A percentile compares a stretch with the other conserved stretches of the same genome.
phyloP scores from a whole-genome alignment of 148 eudicot genomes.

The Cornus controversa region DNA sequence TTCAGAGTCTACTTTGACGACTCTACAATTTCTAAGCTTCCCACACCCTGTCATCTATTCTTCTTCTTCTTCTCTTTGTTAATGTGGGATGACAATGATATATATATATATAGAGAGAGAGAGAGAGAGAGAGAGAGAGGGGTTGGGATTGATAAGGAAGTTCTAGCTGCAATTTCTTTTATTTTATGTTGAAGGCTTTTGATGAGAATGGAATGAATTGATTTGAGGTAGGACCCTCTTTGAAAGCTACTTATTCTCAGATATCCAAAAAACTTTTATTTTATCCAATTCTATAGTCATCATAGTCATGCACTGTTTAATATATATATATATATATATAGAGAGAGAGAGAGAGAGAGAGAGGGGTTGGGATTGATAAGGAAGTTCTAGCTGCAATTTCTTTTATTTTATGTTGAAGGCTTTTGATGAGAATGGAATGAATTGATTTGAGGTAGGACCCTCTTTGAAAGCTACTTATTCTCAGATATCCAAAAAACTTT shows the following conservation, averaged over 20 bases:
- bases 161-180: background rate
- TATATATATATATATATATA: background rate
- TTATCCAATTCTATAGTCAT: slow-evolving; percentile 11
- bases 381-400: background rate
- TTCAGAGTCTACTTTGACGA: slow-evolving; percentile 23
- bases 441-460: slow-evolving; percentile 10
- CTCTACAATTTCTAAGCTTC: slow-evolving; percentile 21
- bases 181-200: background rate
- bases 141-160: no score
- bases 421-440: slow-evolving; percentile 1
- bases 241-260: slow-evolving; percentile 10
- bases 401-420: background rate
- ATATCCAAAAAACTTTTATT: background rate
- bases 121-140: no score
- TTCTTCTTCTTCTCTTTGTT: background rate
- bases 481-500: background rate
- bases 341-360: no score
- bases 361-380: no score
- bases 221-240: slow-evolving; percentile 9
- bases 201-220: slow-evolving; percentile 2
- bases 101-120: background rate
- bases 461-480: slow-evolving; percentile 9
- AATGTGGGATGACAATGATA: no score
- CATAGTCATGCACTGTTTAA: background rate
- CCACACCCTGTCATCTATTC: slow-evolving; percentile 18